These are phyloP conservation scores for Agaricus sinodeliciosus DNA, from an alignment of 768 basidiomycete species.

Conservation along the genomic window DNA sequence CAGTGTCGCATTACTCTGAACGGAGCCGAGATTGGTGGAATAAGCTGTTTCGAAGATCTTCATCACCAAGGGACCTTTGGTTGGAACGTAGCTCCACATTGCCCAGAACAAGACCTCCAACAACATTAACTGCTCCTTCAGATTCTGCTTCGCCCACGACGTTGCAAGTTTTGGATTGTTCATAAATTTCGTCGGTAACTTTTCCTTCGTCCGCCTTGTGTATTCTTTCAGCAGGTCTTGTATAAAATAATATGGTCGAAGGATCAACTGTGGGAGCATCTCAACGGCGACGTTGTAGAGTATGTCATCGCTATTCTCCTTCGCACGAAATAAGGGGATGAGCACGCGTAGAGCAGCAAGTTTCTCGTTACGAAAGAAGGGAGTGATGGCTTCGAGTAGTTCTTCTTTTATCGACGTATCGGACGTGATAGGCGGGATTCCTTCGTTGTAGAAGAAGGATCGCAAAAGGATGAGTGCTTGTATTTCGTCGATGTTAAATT, in stretches of 20 bases:
- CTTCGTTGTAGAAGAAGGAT: constrained; percentile 75
- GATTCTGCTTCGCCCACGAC: constrained; percentile 69
- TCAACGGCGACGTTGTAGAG: constrained; percentile 48
- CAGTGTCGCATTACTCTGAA: constrained; percentile 55
- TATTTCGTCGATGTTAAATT: constrained; percentile 74
- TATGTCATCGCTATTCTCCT: constrained; percentile 49
- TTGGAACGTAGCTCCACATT: constrained; percentile 71
- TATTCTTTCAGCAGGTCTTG: constrained; percentile 57
- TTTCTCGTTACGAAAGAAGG: constrained; percentile 79
- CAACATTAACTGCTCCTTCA: constrained; percentile 71
- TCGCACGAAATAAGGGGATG: constrained; percentile 69
- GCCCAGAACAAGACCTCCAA: constrained; percentile 87
- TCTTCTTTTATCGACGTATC: constrained; percentile 43
- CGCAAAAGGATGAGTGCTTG: constrained; percentile 70
- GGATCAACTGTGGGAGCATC: constrained; percentile 52
- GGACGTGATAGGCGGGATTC: constrained; percentile 31
- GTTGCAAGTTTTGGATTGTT: constrained; percentile 52
- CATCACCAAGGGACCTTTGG: constrained; percentile 57
- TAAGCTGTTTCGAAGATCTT: constrained; percentile 62
- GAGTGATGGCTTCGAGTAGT: constrained; percentile 63
- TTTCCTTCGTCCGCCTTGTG: constrained; percentile 41
- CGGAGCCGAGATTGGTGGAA: constrained; percentile 54
- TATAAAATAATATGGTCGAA: constrained; percentile 53
- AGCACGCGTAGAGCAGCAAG: constrained; percentile 63
- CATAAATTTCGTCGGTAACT: constrained; percentile 37